These are phyloP conservation scores for Sungouiella thailandica DNA, from an alignment of 805 yeast genomes.

Conservation along the genomic window DNA sequence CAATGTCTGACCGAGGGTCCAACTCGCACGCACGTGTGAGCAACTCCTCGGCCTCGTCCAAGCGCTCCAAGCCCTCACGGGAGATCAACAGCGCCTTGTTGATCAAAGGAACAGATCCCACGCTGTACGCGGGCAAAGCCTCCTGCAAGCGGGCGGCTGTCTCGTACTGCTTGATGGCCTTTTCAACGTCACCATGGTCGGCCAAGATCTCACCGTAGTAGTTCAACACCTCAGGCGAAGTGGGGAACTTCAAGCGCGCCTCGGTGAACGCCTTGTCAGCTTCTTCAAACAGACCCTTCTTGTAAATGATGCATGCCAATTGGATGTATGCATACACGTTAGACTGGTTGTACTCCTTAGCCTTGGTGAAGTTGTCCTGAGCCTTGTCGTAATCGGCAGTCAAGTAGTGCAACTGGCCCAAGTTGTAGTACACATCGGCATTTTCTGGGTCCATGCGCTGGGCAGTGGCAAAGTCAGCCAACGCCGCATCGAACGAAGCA, in stretches of 20 bases:
- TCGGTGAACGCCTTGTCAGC: conserved; percentile 64
- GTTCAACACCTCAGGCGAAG: conserved; percentile 88
- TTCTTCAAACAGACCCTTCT: conserved; percentile 56
- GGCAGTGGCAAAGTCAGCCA: conserved; percentile 66
- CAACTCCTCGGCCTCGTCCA: conserved; percentile 55
- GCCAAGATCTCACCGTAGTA: conserved; percentile 92
- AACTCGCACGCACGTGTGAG: conserved; percentile 71
- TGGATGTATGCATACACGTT: conserved; percentile 87
- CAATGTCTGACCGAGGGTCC: conserved; percentile 88
- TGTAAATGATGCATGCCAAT: conserved; percentile 86
- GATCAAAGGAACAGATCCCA: conserved; percentile 85
- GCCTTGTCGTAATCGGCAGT: conserved; percentile 73
- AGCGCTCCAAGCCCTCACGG: conserved; percentile 44
- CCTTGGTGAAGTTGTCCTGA: conserved; percentile 65
- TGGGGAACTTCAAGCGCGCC: conserved; percentile 72
- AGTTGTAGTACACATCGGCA: conserved; percentile 87
- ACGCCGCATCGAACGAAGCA: conserved; percentile 55
- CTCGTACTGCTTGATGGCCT: conserved; percentile 81
- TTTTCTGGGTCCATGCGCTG: conserved; percentile 60
- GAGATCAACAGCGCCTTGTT: conserved; percentile 79
- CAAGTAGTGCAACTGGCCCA: conserved; percentile 86
- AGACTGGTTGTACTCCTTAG: conserved; percentile 66
- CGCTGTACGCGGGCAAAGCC: conserved; percentile 59
- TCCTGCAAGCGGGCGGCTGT: conserved; percentile 79
- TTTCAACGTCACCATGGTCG: conserved; percentile 67